A percentile compares a stretch with the other conserved stretches of the same genome.
Evolutionary conservation across 2,329 filamentous ascomycete species (phyloP).

Genomic region (Furcasterigmium sp.): DNA sequence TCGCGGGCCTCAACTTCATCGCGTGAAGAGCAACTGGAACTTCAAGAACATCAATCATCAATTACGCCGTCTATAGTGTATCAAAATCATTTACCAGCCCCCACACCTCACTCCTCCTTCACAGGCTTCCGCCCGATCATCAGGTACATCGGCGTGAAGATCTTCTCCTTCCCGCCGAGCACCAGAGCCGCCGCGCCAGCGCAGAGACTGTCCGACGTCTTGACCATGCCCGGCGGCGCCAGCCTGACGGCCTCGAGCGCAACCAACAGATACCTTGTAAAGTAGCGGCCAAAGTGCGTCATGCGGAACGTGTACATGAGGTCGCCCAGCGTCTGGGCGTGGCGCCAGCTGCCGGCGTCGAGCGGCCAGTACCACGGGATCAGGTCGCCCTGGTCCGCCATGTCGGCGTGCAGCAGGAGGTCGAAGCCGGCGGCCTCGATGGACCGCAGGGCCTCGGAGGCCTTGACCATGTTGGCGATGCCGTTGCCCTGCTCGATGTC

Average conservation of each 20-base stretch:
- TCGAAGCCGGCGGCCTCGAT: conserved; percentile 87
- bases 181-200: conserved; percentile 75
- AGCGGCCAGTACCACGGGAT: conserved; percentile 91
- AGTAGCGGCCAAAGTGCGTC: conserved; percentile 69
- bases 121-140: conserved; percentile 81
- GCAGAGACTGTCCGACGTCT: conserved; percentile 79
- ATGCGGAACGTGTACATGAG: conserved; percentile 74
- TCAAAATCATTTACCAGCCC: too few relatives aligned
- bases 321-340: conserved; percentile 70
- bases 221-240: conserved; percentile 73
- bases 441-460: conserved; percentile 73
- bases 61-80: too few relatives aligned
- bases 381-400: conserved; percentile 69
- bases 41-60: too few relatives aligned
- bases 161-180: conserved; percentile 72
- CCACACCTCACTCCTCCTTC: conserved; percentile 16
- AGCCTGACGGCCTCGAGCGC: conserved; percentile 64
- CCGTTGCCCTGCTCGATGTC: conserved; percentile 95
- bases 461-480: conserved; percentile 94
- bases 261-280: conserved; percentile 69
- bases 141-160: conserved; percentile 95
- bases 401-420: conserved; percentile 76
- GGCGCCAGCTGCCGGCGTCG: conserved; percentile 65
- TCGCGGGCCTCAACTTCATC: too few relatives aligned
- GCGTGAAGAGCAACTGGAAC: too few relatives aligned